Conservation (phyloP, 306 rosid species). For the Sicyos baderoa region DNA sequence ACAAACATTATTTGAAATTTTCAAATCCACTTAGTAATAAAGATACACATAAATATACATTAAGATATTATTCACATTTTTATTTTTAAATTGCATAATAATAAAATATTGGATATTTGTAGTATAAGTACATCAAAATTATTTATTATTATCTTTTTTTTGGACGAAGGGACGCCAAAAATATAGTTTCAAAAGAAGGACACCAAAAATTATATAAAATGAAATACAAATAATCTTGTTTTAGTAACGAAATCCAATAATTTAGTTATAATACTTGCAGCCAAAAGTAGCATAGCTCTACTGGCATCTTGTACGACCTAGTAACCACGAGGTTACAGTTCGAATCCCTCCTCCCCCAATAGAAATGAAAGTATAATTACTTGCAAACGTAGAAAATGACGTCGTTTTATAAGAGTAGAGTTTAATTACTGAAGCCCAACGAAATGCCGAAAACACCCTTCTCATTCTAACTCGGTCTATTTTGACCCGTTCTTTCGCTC, state of each 20-base stretch:
- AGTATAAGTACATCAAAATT: not conserved
- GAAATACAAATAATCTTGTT: not conserved
- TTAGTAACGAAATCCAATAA: not conserved
- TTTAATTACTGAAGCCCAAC: not conserved
- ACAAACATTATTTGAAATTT: no score
- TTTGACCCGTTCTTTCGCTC: slow-evolving; percentile 9
- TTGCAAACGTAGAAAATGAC: not conserved
- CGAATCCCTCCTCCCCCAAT: no score
- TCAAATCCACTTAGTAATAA: no score
- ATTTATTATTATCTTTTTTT: not conserved
- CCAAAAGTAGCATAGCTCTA: no score
- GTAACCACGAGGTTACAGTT: no score
- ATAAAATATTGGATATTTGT: not conserved
- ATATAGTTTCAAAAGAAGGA: no score
- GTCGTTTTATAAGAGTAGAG: not conserved
- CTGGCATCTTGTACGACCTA: no score
- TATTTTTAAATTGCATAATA: not conserved
- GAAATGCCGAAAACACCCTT: slow-evolving; percentile 7
- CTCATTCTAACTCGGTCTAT: not conserved
- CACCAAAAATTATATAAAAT: not conserved
- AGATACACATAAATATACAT: no score
- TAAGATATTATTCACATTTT: not conserved
- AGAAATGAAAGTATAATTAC: no score
- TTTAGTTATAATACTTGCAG: not conserved
- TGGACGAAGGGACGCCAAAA: no score